A percentile compares a stretch with the other conserved stretches of the same genome.
phyloP scores from a whole-genome alignment of 169 alveolate species.

The Plasmodium gallinaceum region DNA sequence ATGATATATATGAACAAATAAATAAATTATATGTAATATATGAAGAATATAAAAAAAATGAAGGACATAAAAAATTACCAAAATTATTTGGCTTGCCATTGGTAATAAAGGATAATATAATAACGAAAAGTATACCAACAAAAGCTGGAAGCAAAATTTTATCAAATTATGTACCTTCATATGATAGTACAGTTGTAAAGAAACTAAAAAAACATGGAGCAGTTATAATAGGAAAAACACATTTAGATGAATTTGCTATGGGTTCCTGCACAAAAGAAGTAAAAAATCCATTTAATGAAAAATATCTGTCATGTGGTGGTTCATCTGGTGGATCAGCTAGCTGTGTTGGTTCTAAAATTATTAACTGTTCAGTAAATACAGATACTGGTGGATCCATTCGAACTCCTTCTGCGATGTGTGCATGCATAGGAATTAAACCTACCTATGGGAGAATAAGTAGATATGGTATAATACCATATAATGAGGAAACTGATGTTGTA shows the following conservation, averaged over 20 bases:
- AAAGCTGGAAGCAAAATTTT: constrained; percentile 75
- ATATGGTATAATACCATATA: constrained; percentile 67
- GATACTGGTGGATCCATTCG: constrained; percentile 87
- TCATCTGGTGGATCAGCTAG: constrained; percentile 87
- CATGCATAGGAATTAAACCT: constrained; percentile 83
- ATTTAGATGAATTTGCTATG: constrained; percentile 83
- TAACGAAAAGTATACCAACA: constrained; percentile 40
- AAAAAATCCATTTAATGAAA: constrained; percentile 76
- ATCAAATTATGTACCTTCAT: constrained; percentile 73
- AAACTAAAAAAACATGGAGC: constrained; percentile 78
- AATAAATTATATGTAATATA: constrained; percentile 27
- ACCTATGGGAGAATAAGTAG: constrained; percentile 77
- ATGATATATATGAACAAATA: constrained; percentile 49
- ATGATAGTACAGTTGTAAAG: constrained; percentile 80
- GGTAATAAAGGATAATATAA: constrained; percentile 49
- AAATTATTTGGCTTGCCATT: constrained; percentile 59
- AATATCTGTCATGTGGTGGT: constrained; percentile 80
- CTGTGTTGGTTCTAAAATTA: constrained; percentile 80
- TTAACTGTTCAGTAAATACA: constrained; percentile 80
- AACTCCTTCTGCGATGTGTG: constrained; percentile 81
- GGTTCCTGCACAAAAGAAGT: constrained; percentile 80
- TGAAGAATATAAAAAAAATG: constrained; percentile 11
- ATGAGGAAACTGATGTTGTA: constrained; percentile 76
- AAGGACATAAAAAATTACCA: constrained; percentile 8
- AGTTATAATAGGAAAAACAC: constrained; percentile 81